A percentile compares a stretch with the other conserved stretches of the same genome.
Conservation (phyloP, 2,329 filamentous ascomycete genomes). For the Beauveria bassiana region DNA sequence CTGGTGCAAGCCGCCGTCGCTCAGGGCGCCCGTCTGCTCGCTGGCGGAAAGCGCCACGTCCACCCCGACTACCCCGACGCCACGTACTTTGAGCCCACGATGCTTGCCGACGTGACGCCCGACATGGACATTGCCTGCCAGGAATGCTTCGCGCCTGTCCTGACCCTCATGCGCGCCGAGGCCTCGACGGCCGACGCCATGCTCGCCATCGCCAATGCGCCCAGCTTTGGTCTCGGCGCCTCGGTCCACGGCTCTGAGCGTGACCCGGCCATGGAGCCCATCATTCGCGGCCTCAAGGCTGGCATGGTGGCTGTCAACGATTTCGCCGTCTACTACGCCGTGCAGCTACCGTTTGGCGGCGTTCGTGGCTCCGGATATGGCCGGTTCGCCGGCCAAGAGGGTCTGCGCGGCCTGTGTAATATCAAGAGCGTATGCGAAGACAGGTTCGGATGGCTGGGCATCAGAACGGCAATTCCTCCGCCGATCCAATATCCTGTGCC, state of each 20-base stretch:
- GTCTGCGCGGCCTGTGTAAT: conserved; percentile 77
- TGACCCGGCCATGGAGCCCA: conserved; percentile 50
- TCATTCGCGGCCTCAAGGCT: conserved; percentile 62
- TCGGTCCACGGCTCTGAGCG: conserved; percentile 72
- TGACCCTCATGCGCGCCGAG: conserved; percentile 70
- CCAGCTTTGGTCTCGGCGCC: conserved; percentile 77
- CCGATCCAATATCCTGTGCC: conserved; percentile 75
- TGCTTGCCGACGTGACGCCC: conserved; percentile 81
- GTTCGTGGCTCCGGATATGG: conserved; percentile 87
- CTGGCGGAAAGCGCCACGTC: conserved; percentile 62
- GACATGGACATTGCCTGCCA: conserved; percentile 81
- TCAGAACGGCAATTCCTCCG: conserved; percentile 71
- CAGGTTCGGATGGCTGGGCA: conserved; percentile 50
- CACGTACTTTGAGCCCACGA: conserved; percentile 87
- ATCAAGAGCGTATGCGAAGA: conserved; percentile 81
- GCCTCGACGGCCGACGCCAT: conserved; percentile 54
- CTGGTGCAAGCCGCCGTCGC: conserved; percentile 71
- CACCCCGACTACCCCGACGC: conserved; percentile 71
- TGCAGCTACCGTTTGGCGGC: conserved; percentile 90
- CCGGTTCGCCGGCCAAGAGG: conserved; percentile 85
- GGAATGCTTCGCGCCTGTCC: conserved; percentile 89
- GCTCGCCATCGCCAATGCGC: conserved; percentile 73
- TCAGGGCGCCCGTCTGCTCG: conserved; percentile 72
- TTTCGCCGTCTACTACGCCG: conserved; percentile 88
- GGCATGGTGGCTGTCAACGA: conserved; percentile 96